Percentiles rank a stretch among this genome's conserved stretches.
Evolutionary conservation across 2,329 filamentous ascomycete species (phyloP).

Genomic region (Claviceps sp.): DNA sequence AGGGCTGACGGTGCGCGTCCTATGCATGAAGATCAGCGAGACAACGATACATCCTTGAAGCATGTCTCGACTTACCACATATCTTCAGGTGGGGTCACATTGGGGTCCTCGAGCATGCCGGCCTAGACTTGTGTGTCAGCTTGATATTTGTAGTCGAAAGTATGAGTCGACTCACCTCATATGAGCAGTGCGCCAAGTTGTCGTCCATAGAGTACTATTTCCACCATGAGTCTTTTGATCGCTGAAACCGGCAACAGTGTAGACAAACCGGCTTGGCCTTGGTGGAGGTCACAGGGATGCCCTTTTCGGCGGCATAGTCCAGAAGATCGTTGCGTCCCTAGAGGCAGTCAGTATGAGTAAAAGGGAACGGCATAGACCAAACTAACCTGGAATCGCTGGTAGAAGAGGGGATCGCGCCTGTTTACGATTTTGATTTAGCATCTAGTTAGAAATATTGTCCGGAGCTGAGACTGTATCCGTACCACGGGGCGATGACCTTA

Average conservation of each 20-base stretch:
- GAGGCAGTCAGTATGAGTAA: not conserved
- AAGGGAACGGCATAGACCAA: not conserved
- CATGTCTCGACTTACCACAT: not conserved
- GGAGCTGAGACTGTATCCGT: not conserved
- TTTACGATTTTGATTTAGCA: not conserved
- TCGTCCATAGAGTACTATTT: constrained; percentile 3
- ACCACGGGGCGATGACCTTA: constrained; percentile 3
- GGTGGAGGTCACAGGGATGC: constrained; percentile 4
- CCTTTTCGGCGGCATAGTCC: constrained; percentile 1
- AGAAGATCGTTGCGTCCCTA: constrained; percentile 2
- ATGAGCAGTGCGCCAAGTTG: constrained; percentile 3
- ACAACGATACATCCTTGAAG: not conserved
- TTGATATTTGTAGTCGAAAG: not conserved
- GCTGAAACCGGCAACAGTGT: not conserved
- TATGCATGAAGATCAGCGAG: not conserved
- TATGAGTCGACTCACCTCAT: not conserved
- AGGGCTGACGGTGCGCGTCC: constrained; percentile 1
- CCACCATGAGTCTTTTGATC: not conserved
- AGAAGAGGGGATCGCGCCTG: constrained; percentile 2
- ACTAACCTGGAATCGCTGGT: not conserved
- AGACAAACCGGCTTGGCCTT: constrained; percentile 1
- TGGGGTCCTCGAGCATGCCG: constrained; percentile 1
- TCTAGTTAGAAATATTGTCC: not conserved
- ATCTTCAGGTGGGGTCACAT: not conserved
- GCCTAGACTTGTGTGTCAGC: not conserved